Evolutionary conservation across 805 yeast genomes (phyloP).

Genomic region (Saccharomyces kudriavzevii): DNA sequence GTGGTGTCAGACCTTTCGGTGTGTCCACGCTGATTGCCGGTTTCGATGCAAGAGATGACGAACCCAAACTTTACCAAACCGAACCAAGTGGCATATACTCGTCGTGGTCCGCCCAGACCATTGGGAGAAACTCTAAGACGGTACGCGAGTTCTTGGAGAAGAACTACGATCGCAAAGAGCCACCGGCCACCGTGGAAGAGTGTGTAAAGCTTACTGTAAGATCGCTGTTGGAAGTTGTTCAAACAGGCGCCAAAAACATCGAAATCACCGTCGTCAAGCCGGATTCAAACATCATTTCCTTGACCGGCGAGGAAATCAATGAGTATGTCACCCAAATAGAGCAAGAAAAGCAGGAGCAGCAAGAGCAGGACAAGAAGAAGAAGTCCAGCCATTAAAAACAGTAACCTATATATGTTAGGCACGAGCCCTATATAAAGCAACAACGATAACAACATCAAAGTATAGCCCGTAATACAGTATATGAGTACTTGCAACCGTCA

Average conservation of each 20-base stretch:
- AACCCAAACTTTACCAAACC: slow-evolving; percentile 83
- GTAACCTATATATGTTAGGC: not conserved
- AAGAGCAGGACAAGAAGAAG: slow-evolving; percentile 61
- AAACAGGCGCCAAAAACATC: slow-evolving; percentile 94
- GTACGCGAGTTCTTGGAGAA: slow-evolving; percentile 93
- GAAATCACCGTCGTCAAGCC: slow-evolving; percentile 85
- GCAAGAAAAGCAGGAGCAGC: slow-evolving; percentile 74
- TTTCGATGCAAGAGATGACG: slow-evolving; percentile 68
- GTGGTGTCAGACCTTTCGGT: slow-evolving; percentile 98
- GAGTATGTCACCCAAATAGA: slow-evolving; percentile 74
- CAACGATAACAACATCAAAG: not conserved
- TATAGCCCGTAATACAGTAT: not conserved
- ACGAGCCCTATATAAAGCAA: not conserved
- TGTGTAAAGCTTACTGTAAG: slow-evolving; percentile 77
- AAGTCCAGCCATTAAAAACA: slow-evolving; percentile 6
- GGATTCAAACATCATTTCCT: slow-evolving; percentile 46
- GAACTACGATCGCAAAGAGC: slow-evolving; percentile 58
- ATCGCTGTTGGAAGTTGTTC: slow-evolving; percentile 89
- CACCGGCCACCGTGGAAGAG: slow-evolving; percentile 47
- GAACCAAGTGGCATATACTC: slow-evolving; percentile 97
- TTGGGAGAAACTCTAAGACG: slow-evolving; percentile 90
- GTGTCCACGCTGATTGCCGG: slow-evolving; percentile 93
- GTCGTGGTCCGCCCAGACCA: slow-evolving; percentile 97
- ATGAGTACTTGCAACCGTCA: not conserved
- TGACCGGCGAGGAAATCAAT: slow-evolving; percentile 65